A percentile compares a stretch with the other conserved stretches of the same genome.
Evolutionary conservation across 257 asterid genomes (phyloP).

Genomic region (Solanum virginianum): DNA sequence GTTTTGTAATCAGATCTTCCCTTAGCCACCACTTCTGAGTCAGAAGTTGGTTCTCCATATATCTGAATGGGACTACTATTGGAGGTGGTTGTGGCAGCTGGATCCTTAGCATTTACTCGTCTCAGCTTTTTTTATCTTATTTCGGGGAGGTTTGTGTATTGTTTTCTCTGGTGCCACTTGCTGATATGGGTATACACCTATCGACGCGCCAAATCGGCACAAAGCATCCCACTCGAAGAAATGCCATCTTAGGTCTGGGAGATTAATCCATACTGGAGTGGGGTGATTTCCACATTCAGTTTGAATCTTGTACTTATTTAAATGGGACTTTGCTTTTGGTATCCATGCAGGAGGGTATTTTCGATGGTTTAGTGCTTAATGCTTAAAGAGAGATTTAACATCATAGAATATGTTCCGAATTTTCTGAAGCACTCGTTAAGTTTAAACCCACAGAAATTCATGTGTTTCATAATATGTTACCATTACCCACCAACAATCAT

Average conservation of each 20-base stretch:
- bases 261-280: no score
- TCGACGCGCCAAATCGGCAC: no score
- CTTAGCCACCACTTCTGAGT: background rate
- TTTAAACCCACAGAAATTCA: background rate
- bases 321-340: background rate
- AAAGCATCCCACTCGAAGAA: no score
- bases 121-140: background rate
- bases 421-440: background rate
- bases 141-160: no score
- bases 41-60: background rate
- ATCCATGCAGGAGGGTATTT: background rate
- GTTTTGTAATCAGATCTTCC: background rate
- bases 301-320: background rate
- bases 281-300: no score
- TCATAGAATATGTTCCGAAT: background rate
- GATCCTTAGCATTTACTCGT: background rate
- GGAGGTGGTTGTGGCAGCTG: background rate
- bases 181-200: background rate
- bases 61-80: background rate
- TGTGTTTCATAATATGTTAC: background rate
- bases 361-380: background rate
- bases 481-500: background rate
- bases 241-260: no score
- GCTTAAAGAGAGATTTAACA: background rate
- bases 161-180: background rate